phyloP scores from a whole-genome alignment of 2,329 filamentous ascomycete genomes.

The Venturia pyrina region DNA sequence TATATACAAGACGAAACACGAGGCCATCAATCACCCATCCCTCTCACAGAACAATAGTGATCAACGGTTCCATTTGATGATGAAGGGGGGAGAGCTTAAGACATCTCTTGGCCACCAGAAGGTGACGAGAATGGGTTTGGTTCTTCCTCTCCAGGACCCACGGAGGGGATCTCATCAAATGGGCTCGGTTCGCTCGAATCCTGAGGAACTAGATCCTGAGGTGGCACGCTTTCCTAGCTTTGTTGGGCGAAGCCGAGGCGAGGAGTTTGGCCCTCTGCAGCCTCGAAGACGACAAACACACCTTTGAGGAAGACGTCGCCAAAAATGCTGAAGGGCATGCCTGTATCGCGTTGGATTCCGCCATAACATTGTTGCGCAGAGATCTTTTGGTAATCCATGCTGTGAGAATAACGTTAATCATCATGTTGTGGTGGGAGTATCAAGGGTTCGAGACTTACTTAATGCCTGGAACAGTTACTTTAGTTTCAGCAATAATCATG shows the following conservation, averaged over 20 bases:
- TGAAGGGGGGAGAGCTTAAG: background rate
- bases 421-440: background rate
- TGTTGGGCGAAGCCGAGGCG: conserved; percentile 36
- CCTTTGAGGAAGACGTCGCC: conserved; percentile 74
- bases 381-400: conserved; percentile 9
- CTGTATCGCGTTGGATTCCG: conserved; percentile 56
- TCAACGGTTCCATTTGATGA: background rate
- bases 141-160: background rate
- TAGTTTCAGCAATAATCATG: conserved; percentile 39
- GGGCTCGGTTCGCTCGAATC: conserved; percentile 7
- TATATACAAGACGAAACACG: background rate
- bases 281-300: conserved; percentile 63
- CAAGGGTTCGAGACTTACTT: background rate
- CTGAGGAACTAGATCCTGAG: conserved; percentile 1
- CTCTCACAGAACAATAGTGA: background rate
- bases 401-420: background rate
- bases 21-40: background rate
- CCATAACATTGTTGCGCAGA: conserved; percentile 50
- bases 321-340: conserved; percentile 57
- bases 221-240: conserved; percentile 12
- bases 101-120: background rate
- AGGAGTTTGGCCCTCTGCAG: conserved; percentile 27
- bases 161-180: background rate
- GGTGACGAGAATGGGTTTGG: background rate
- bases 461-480: conserved; percentile 41